Base-by-base conservation (phyloP, 176 grass and related monocot species). In the Aegilops longissima region DNA sequence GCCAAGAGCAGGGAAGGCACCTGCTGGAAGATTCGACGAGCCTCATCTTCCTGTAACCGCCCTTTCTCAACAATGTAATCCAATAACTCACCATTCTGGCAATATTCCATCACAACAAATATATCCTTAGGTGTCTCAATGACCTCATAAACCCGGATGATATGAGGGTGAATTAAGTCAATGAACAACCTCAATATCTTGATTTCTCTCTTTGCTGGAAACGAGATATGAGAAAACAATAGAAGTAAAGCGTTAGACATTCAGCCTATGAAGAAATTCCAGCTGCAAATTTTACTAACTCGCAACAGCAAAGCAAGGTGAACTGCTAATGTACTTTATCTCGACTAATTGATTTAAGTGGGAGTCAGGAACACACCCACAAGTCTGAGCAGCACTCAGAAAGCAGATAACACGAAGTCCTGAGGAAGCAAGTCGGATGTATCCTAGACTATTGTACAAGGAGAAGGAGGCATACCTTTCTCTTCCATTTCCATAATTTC, bases 61-160 rank as follows among this genome's bases (percentile, higher is more conserved):
- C 93, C 93, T 84, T 94, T 98, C 84, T 98, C 96, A 66, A 95
- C 88, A 54, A 95, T 93, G 82, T 91, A 94, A 83, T 98, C 92
- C 84, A 90, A 98, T 78, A 98, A 62, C 83, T 95, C 93, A 0
- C 96, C 96, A 31, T 83, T 94, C 58, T 95, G 92, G 80, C 91
- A 93, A 79, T 95, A 98, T 84, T 95, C 96, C 88, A 92, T 98
- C 33, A 98, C 88, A 83, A 98, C 86, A 84, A 89, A 95, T 88
- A 95, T 95, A 86, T 98, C 88, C 54, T 86, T 91, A 9, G 76
- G 73, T 82, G 96, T 92, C 56, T 95, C 89, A 85, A 98, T 98
- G 66, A 95, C 96, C 47, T 98, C 96, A 82, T 98, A 98, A 72
- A 98, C 84, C 6, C 92, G 96, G 73, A 95, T 94, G 81, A 95